These are phyloP conservation scores for Plasmodium vinckei DNA, from an alignment of 169 alveolate species.

Conservation along the genomic window DNA sequence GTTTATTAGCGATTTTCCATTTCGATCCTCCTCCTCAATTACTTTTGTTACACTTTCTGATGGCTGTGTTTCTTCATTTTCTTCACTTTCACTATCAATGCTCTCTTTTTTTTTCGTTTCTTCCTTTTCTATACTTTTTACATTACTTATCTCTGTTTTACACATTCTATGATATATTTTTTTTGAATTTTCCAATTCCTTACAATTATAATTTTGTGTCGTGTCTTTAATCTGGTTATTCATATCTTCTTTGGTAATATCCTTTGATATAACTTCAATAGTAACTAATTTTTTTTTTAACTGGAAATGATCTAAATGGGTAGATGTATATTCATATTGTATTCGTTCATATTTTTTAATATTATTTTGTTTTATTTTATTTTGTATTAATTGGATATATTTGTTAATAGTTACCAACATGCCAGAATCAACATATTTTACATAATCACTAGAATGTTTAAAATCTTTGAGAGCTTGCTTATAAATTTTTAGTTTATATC, in stretches of 20 bases:
- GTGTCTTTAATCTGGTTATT: not conserved
- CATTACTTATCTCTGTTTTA: not conserved
- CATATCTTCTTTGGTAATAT: not conserved
- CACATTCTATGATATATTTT: not conserved
- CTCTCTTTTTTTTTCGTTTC: not conserved
- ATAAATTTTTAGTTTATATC: constrained; percentile 69
- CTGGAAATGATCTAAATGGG: constrained; percentile 10
- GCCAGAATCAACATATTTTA: constrained; percentile 2
- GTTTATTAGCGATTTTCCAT: not conserved
- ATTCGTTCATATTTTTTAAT: constrained; percentile 50
- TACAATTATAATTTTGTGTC: not conserved
- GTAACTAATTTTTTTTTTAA: constrained; percentile 29
- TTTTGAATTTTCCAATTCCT: not conserved
- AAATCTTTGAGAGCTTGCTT: constrained; percentile 56
- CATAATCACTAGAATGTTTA: constrained; percentile 27
- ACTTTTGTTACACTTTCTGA: not conserved
- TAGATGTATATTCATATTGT: constrained; percentile 60
- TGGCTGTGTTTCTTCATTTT: not conserved
- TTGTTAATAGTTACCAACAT: constrained; percentile 18
- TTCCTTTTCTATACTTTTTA: not conserved
- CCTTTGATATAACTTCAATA: constrained; percentile 39
- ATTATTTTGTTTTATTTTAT: constrained; percentile 49
- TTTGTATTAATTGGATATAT: constrained; percentile 40
- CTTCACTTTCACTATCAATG: not conserved
- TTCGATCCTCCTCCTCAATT: not conserved